phyloP scores from a whole-genome alignment of 2,329 filamentous ascomycete genomes.

The Cercospora sesami region DNA sequence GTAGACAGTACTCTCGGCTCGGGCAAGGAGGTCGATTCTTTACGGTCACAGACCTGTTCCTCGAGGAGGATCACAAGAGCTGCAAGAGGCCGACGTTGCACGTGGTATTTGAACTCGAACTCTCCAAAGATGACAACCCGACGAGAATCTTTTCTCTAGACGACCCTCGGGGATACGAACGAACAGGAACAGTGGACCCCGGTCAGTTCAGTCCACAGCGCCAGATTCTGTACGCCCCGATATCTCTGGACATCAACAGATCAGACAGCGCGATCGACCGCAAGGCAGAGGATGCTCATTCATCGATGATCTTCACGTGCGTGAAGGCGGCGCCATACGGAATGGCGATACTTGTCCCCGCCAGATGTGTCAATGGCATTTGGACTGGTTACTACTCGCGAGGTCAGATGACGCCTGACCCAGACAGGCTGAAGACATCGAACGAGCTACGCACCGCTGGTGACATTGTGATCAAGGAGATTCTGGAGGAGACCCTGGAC shows the following conservation, averaged over 20 bases:
- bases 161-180: not conserved
- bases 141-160: not conserved
- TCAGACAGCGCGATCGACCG: not conserved
- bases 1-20: not conserved
- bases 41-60: not conserved
- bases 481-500: not conserved
- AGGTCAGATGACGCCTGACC: not conserved
- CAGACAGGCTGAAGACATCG: not conserved
- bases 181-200: not conserved
- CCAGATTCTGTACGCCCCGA: not conserved
- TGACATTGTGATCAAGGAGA: not conserved
- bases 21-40: not conserved
- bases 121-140: not conserved
- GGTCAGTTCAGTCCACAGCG: not conserved
- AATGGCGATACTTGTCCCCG: not conserved
- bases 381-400: not conserved
- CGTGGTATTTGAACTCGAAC: not conserved
- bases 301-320: not conserved
- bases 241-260: not conserved
- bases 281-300: not conserved
- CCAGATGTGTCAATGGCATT: not conserved
- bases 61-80: not conserved
- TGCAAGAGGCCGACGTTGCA: not conserved
- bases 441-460: not conserved
- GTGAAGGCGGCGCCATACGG: not conserved